A percentile compares a stretch with the other conserved stretches of the same genome.
These are phyloP conservation scores for Claviceps quebecensis DNA, from an alignment of 2,329 filamentous ascomycete genomes.

Conservation along the genomic window DNA sequence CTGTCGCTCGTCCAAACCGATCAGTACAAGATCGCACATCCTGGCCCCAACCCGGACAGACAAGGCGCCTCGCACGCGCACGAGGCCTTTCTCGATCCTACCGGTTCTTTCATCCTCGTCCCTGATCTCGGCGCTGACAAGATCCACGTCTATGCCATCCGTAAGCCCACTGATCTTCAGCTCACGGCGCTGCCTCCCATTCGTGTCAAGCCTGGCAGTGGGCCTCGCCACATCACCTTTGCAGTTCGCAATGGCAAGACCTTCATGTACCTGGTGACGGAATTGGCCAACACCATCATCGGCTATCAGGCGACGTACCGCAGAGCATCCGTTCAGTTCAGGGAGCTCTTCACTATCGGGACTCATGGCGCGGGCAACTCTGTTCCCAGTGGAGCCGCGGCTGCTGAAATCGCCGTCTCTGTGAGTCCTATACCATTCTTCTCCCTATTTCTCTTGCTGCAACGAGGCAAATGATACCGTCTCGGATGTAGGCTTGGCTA, in stretches of 20 bases:
- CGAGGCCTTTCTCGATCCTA: constrained; percentile 51
- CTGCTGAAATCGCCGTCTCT: constrained; percentile 43
- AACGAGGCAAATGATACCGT: too few species aligned
- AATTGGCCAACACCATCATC: constrained; percentile 43
- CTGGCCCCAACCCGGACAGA: constrained; percentile 26
- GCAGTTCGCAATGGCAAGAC: constrained; percentile 27
- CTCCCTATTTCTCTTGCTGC: constrained; percentile 12
- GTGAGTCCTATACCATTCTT: constrained; percentile 26
- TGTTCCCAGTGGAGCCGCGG: constrained; percentile 28
- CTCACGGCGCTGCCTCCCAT: constrained; percentile 27
- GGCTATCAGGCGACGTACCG: constrained; percentile 43
- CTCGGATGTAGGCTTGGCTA: too few species aligned
- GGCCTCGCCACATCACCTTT: constrained; percentile 54
- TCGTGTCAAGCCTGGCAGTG: constrained; percentile 35
- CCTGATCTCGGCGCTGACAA: constrained; percentile 54
- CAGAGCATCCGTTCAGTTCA: constrained; percentile 27
- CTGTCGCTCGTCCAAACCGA: constrained; percentile 24
- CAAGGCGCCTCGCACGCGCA: constrained; percentile 50
- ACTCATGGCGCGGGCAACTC: constrained; percentile 30
- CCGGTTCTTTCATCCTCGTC: constrained; percentile 44
- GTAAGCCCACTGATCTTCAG: constrained; percentile 24
- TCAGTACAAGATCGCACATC: constrained; percentile 24
- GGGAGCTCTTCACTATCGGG: constrained; percentile 31
- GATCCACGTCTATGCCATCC: constrained; percentile 40
- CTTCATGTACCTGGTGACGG: constrained; percentile 46